These are phyloP conservation scores for Fusarium subglutinans DNA, from an alignment of 2,329 filamentous ascomycete genomes.

Conservation along the genomic window DNA sequence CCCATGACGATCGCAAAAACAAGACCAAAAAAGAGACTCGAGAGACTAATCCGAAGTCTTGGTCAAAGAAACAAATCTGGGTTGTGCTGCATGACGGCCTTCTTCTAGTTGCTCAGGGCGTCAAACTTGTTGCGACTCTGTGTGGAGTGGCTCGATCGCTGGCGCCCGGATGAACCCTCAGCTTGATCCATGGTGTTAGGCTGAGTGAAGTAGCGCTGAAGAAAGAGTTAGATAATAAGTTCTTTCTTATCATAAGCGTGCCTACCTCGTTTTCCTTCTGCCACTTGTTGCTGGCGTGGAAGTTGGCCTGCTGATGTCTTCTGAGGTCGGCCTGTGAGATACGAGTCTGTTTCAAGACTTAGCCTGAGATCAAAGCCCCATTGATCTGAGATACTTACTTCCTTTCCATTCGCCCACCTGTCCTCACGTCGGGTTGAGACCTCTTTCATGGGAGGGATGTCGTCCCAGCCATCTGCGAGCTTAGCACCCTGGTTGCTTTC, in stretches of 20 bases:
- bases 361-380: background rate
- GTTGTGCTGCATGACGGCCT: background rate
- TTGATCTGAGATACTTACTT: slow-evolving; percentile 13
- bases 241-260: background rate
- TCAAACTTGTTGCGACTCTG: slow-evolving; percentile 36
- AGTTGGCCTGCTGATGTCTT: slow-evolving; percentile 1
- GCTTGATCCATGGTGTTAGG: background rate
- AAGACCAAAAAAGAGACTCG: background rate
- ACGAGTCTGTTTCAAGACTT: slow-evolving; percentile 8
- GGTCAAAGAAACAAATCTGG: background rate
- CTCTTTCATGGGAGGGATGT: background rate
- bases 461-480: slow-evolving; percentile 20
- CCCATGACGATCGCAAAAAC: background rate
- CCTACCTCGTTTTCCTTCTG: background rate
- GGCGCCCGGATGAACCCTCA: background rate
- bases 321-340: slow-evolving; percentile 31
- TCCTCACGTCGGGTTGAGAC: slow-evolving; percentile 2
- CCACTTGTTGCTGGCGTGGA: background rate
- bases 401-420: slow-evolving; percentile 40
- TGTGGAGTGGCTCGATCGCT: slow-evolving; percentile 20
- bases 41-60: background rate
- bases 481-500: slow-evolving; percentile 12
- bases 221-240: background rate
- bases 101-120: background rate
- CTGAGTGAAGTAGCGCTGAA: background rate